Base-by-base conservation (phyloP, 129 eudicot genomes). In the Saussurea involucrata region DNA sequence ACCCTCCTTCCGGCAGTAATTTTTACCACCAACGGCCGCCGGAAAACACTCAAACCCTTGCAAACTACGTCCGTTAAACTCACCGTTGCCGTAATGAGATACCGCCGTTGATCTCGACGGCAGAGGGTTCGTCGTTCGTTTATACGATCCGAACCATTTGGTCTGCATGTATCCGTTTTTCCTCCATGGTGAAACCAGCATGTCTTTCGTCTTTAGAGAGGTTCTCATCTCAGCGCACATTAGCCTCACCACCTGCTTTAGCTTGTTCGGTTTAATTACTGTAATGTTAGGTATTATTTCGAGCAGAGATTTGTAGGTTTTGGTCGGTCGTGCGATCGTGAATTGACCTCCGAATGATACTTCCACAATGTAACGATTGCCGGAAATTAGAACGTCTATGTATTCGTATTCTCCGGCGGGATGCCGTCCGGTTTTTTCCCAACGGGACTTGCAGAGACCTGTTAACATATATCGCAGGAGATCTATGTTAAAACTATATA, bases 401-500 rank as follows among this genome's bases (percentile, higher is more conserved):
- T 85, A 85, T 73, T 85, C 88, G 66, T 77, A 69, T 13, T 85
- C 88, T 7, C 88, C 86, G 40, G 81, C 83, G 1, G 86, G 88
- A 28, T 77, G 63, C 55, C 81, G 67, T 0, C 67, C 83, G 22
- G 78, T 77, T 85, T 85, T 85, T 70, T 77, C 85, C 88, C 88
- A 85, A 6, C 88, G 77, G 3, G 83, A 77, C 53, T 85, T 81
- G 70, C 86, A 85, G 6, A 85, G 77, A 28, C 88, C 88, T 85
- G 63, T 31, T 24, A 24, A 21, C 70, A 18, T 34, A 65, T 3
- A 53, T 17, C 20, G 32, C 10, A 72, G 20, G 7, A 24, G 8
- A 68, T 22, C 68, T 46, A 32, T 1, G 36, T 68, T 31, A 68
- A 10, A 18, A 20, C 36, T 24, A 18, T 40, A 1, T 8, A n/a